Conservation (phyloP, 441 rosid genomes). For the Pelargonium myrrhifolium region DNA sequence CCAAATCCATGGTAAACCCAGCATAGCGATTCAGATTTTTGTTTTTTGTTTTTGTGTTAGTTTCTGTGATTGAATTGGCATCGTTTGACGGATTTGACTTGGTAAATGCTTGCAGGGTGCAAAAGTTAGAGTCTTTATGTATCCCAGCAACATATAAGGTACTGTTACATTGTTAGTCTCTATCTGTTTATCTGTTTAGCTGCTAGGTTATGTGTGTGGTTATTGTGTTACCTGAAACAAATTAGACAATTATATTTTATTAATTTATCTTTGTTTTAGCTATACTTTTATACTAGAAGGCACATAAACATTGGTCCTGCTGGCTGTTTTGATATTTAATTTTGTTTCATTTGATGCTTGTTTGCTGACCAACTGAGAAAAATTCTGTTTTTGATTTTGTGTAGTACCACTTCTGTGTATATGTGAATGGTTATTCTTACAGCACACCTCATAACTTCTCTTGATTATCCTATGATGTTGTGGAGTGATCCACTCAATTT, state of each 20-base stretch:
- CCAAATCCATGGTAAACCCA: slow-evolving; percentile 67
- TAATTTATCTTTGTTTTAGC: background rate
- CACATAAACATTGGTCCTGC: background rate
- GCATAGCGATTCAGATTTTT: background rate
- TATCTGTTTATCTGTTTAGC: background rate
- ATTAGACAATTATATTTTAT: background rate
- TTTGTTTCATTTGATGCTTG: too few species aligned
- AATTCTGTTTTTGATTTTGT: too few species aligned
- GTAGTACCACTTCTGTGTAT: too few species aligned
- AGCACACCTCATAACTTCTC: too few species aligned
- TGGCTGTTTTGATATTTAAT: too few species aligned
- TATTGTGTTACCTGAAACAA: background rate
- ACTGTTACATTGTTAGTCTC: background rate
- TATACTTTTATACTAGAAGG: background rate
- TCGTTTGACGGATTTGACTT: background rate
- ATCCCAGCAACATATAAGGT: slow-evolving; percentile 86
- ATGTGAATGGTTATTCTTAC: too few species aligned
- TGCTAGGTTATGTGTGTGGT: background rate
- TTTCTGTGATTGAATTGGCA: background rate
- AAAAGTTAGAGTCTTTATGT: slow-evolving; percentile 77
- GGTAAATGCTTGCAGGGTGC: slow-evolving; percentile 40
- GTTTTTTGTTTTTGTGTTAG: background rate
- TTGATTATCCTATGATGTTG: too few species aligned
- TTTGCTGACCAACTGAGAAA: too few species aligned
- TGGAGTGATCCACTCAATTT: too few species aligned